Conservation (phyloP, 148 eudicot species). For the Nyssa sinensis region DNA sequence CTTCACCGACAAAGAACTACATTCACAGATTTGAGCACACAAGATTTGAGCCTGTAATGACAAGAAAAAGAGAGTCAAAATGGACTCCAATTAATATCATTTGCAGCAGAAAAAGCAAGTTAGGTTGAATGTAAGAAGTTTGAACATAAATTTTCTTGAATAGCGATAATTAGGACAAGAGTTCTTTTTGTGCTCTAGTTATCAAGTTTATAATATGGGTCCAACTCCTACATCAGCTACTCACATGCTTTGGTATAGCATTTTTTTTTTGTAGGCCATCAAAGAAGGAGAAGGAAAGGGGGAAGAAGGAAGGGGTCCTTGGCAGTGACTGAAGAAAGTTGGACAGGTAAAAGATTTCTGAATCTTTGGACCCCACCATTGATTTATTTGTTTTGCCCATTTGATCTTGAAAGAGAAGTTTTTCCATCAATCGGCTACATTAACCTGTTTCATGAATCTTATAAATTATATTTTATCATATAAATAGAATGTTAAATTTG, state of each 20-base stretch:
- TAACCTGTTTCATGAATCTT: no score
- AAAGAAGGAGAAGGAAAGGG: not conserved
- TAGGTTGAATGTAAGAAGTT: no score
- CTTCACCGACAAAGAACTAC: no score
- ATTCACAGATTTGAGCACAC: not conserved
- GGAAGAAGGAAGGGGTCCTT: not conserved
- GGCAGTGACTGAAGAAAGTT: constrained; percentile 11
- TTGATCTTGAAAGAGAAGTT: not conserved
- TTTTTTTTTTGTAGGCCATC: not conserved
- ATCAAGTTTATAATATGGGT: not conserved
- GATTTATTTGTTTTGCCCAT: no score
- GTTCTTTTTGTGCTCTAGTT: not conserved
- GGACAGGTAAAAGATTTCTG: not conserved
- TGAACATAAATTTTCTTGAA: not conserved
- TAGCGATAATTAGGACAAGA: not conserved
- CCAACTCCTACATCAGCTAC: not conserved
- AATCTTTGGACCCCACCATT: not conserved
- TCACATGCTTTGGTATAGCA: not conserved
- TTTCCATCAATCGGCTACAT: not conserved
- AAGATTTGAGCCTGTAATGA: not conserved
- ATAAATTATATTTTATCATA: no score
- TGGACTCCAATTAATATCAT: not conserved
- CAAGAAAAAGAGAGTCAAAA: not conserved
- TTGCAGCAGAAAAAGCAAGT: not conserved
- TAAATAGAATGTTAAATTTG: no score